These are phyloP conservation scores for Mrakia hoshinonis DNA, from an alignment of 768 basidiomycete genomes.

Conservation along the genomic window DNA sequence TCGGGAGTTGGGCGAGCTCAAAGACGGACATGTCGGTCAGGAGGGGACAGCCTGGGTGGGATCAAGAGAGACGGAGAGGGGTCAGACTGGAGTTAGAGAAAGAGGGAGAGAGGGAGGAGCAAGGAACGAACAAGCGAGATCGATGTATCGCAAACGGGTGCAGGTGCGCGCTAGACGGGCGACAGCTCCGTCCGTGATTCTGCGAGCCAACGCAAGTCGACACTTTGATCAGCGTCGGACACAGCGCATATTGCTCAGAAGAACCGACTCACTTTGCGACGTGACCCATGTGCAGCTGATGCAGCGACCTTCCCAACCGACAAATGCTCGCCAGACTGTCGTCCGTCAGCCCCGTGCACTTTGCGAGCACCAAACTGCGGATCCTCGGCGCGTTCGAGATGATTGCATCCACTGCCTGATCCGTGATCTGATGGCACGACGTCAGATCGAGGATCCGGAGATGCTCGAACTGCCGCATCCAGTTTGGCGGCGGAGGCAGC, in stretches of 20 bases:
- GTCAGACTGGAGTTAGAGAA: not conserved
- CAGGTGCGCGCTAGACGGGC: conserved; percentile 73
- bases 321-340: conserved; percentile 73
- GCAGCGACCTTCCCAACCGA: conserved; percentile 78
- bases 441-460: conserved; percentile 90
- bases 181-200: conserved; percentile 83
- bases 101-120: conserved; percentile 15
- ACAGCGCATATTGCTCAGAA: not conserved
- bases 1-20: conserved; percentile 74
- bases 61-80: not conserved
- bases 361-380: conserved; percentile 76
- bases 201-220: conserved; percentile 33
- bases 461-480: conserved; percentile 53
- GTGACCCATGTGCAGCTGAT: conserved; percentile 92
- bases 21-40: conserved; percentile 91
- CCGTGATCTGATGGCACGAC: conserved; percentile 68
- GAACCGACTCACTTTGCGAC: conserved; percentile 46
- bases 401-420: conserved; percentile 72
- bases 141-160: conserved; percentile 84
- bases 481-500: conserved; percentile 23
- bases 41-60: conserved; percentile 59
- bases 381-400: conserved; percentile 72
- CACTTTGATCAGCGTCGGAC: not conserved
- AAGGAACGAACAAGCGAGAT: conserved; percentile 74
- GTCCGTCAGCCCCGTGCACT: conserved; percentile 71